Evolutionary conservation across 2,329 filamentous ascomycete species (phyloP), one percentile per base, ranked within the genome.

Genomic region (Xenoacremonium recifei): DNA sequence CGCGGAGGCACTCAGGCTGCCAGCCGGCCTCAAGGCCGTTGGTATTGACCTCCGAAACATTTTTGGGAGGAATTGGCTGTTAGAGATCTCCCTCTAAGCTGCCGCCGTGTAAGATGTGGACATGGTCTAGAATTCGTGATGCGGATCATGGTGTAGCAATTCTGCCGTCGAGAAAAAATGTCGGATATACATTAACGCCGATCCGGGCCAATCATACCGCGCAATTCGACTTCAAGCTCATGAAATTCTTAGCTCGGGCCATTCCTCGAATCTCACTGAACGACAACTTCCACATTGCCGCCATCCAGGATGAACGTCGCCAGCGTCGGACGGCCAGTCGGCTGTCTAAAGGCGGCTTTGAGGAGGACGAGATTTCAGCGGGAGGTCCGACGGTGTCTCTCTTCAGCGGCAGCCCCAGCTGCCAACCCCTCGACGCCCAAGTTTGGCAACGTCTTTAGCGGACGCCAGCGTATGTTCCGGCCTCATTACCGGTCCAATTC

Each of bases 331-430:
- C 82, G 85, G 78, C 85, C 86, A 48, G 67, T 87, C 60, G 79
- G 80, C 73, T 84, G 81, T 67, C 80, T 87, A 62, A 87, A 86
- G 67, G 71, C 79, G 21, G 69, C 80, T 27, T 61, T 89, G 55
- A 74, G 83, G 50, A 75, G 79, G 59, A 67, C 76, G 35, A 71
- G 80, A 48, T 75, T 75, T 47, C 75, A 78, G 42, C 68, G 61
- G 34, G 50, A 60, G 12, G 53, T 66, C 30, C 54, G 60, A 42
- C 65, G 82, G 53, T 70, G 72, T 45, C 67, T 84, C 62, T 69
- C 72, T 25, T 75, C 73, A 35, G 64, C 56, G 21, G 42, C 57
- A 27, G 44, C 53, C 38, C 42, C 51, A 37, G 47, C 57, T 36
- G 37, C 47, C 42, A 49, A n/a, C n/a, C n/a, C n/a, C n/a, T n/a